These are phyloP conservation scores for Fusarium multiceps DNA, from an alignment of 2,329 filamentous ascomycete genomes.

Conservation along the genomic window DNA sequence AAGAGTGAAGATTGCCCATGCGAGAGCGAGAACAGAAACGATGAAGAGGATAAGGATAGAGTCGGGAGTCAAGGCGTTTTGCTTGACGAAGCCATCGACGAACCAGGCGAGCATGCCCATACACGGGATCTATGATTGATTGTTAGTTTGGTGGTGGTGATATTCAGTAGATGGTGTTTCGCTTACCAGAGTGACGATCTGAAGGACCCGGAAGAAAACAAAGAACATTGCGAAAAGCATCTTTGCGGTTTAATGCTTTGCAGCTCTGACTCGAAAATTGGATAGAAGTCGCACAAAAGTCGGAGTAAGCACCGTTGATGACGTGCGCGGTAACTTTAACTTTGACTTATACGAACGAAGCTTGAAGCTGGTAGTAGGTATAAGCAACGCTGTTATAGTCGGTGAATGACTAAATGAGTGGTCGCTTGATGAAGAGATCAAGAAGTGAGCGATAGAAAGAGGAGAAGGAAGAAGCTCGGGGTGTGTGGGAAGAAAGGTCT, in stretches of 20 bases:
- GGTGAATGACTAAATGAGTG: constrained; percentile 1
- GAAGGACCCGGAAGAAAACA: constrained; percentile 69
- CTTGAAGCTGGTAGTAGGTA: not conserved
- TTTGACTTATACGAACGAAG: constrained; percentile 22
- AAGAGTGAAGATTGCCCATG: constrained; percentile 73
- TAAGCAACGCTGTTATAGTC: constrained; percentile 5
- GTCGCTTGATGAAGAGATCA: constrained; percentile 9
- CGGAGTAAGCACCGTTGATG: constrained; percentile 3
- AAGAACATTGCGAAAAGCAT: constrained; percentile 75
- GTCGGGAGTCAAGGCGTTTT: constrained; percentile 69
- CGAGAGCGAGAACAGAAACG: constrained; percentile 70
- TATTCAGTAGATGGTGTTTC: not conserved
- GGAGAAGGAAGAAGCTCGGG: constrained; percentile 1
- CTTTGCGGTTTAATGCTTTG: constrained; percentile 43
- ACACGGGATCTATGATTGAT: constrained; percentile 64
- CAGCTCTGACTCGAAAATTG: not conserved
- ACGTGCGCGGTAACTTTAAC: constrained; percentile 20
- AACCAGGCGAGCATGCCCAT: constrained; percentile 77
- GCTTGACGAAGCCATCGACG: constrained; percentile 67
- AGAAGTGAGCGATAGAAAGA: constrained; percentile 1
- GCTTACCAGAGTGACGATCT: constrained; percentile 72
- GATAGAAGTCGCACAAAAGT: not conserved
- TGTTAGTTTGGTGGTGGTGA: not conserved
- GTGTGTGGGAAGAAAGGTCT: constrained; percentile 25
- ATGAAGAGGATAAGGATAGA: constrained; percentile 76